These are phyloP conservation scores for Taphrina wiesneri DNA, from an alignment of 1,139 yeast genomes.

Conservation along the genomic window DNA sequence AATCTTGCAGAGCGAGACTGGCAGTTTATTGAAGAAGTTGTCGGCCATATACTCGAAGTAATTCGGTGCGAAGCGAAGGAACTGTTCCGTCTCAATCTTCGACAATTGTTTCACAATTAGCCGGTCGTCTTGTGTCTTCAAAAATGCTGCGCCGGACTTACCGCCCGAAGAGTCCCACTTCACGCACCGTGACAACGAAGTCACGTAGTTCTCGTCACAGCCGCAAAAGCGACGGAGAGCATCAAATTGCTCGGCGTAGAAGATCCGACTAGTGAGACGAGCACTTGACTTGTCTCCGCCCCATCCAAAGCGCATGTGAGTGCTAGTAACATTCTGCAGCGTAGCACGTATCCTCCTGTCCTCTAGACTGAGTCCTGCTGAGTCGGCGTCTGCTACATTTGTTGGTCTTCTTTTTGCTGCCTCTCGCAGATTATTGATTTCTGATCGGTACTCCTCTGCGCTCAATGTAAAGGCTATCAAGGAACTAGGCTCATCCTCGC, in stretches of 20 bases:
- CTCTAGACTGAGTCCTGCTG: slow-evolving; percentile 29
- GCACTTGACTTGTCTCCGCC: slow-evolving; percentile 56
- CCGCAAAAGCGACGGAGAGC: slow-evolving; percentile 87
- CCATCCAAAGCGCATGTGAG: slow-evolving; percentile 86
- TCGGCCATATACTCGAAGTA: slow-evolving; percentile 96
- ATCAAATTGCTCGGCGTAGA: slow-evolving; percentile 94
- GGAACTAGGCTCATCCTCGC: slow-evolving; percentile 97
- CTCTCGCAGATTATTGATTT: slow-evolving; percentile 53
- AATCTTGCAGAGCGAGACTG: slow-evolving; percentile 90
- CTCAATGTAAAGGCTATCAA: slow-evolving; percentile 89
- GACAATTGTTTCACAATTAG: slow-evolving; percentile 87
- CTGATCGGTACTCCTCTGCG: slow-evolving; percentile 74
- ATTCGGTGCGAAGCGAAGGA: slow-evolving; percentile 92
- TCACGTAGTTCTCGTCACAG: slow-evolving; percentile 71
- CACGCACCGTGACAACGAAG: slow-evolving; percentile 86
- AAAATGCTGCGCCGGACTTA: slow-evolving; percentile 89
- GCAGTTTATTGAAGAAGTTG: slow-evolving; percentile 89
- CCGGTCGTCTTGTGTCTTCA: slow-evolving; percentile 88
- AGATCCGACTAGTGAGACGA: slow-evolving; percentile 83
- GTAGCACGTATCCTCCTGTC: slow-evolving; percentile 55
- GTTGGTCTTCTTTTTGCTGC: slow-evolving; percentile 40
- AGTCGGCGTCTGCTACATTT: not conserved
- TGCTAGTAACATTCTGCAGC: slow-evolving; percentile 79
- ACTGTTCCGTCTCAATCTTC: slow-evolving; percentile 85
- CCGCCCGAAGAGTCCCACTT: slow-evolving; percentile 98